Evolutionary conservation across 805 yeast species (phyloP).

Genomic region (Ogataea kodamae): DNA sequence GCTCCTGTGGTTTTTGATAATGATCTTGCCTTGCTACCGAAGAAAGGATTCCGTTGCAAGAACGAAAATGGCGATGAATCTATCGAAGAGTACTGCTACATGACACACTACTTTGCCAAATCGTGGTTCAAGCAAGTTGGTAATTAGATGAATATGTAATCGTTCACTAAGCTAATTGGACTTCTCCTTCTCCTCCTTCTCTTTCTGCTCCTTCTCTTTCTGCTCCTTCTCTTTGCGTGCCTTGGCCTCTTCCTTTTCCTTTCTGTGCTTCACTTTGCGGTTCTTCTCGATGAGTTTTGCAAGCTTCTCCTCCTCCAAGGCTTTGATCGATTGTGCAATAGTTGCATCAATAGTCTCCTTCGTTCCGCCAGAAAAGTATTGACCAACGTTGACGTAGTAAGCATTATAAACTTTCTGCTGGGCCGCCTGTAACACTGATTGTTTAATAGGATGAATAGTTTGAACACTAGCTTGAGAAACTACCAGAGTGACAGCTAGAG

Average conservation of each 20-base stretch:
- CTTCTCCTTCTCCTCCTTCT: too few species aligned
- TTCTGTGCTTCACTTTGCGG: constrained; percentile 3
- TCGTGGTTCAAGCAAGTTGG: constrained; percentile 22
- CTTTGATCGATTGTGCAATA: constrained; percentile 2
- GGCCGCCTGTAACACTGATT: constrained; percentile 1
- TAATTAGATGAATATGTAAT: too few species aligned
- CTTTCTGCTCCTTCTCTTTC: too few species aligned
- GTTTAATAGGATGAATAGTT: constrained; percentile 6
- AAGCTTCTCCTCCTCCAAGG: constrained; percentile 13
- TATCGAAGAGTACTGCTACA: constrained; percentile 25
- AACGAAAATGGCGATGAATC: constrained; percentile 26
- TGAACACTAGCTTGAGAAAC: constrained; percentile 5
- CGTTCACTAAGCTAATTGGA: too few species aligned
- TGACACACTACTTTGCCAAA: constrained; percentile 20
- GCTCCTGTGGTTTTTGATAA: constrained; percentile 20
- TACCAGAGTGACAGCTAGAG: constrained; percentile 7
- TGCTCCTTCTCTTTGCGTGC: too few species aligned
- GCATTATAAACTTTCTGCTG: constrained; percentile 3
- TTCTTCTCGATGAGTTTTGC: constrained; percentile 10
- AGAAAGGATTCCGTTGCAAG: constrained; percentile 17
- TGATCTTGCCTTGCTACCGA: constrained; percentile 22
- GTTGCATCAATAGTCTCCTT: constrained; percentile 3
- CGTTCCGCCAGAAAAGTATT: constrained; percentile 4
- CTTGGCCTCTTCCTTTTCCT: constrained; percentile 8
- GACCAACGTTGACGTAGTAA: constrained; percentile 7